A percentile compares a stretch with the other conserved stretches of the same genome.
Evolutionary conservation across 2,329 filamentous ascomycete species (phyloP).

Genomic region (Pezicula carpinea): DNA sequence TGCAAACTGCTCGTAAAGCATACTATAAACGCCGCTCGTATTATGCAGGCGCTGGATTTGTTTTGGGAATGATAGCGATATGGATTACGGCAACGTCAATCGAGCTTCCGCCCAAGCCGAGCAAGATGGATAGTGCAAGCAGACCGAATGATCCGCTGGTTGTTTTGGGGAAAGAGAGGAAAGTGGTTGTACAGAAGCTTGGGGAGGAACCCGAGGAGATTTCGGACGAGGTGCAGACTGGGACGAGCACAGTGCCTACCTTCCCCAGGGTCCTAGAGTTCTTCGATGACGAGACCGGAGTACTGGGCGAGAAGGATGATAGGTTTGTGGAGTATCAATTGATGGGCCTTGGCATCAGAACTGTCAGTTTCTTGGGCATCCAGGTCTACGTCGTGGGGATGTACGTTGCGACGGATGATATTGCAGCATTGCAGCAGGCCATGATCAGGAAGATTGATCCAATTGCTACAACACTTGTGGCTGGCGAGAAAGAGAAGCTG

Average conservation of each 20-base stretch:
- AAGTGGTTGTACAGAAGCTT: slow-evolving; percentile 24
- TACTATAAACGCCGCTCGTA: slow-evolving; percentile 26
- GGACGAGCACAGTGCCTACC: slow-evolving; percentile 25
- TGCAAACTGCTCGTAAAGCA: slow-evolving; percentile 17
- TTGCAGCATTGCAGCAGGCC: slow-evolving; percentile 72
- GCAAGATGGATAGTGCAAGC: slow-evolving; percentile 16
- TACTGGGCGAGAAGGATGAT: slow-evolving; percentile 9
- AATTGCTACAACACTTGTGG: slow-evolving; percentile 75
- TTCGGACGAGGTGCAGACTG: slow-evolving; percentile 29
- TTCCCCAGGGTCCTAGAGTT: slow-evolving; percentile 26
- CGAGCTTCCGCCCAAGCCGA: slow-evolving; percentile 15
- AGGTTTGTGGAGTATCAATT: slow-evolving; percentile 70
- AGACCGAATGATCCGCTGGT: slow-evolving; percentile 22
- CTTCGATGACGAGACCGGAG: slow-evolving; percentile 16
- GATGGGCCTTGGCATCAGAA: slow-evolving; percentile 80
- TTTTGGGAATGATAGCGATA: slow-evolving; percentile 26
- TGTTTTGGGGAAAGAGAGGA: slow-evolving; percentile 23
- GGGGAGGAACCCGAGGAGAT: slow-evolving; percentile 32
- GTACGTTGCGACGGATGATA: slow-evolving; percentile 81
- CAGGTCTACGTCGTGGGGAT: slow-evolving; percentile 94
- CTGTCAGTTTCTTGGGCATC: slow-evolving; percentile 83
- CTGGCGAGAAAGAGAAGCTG: slow-evolving; percentile 73
- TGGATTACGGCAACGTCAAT: slow-evolving; percentile 26
- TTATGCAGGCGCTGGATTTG: slow-evolving; percentile 22
- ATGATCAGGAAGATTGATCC: slow-evolving; percentile 74